Evolutionary conservation across 768 basidiomycete species (phyloP).

Genomic region (Leccinum rimulosum): DNA sequence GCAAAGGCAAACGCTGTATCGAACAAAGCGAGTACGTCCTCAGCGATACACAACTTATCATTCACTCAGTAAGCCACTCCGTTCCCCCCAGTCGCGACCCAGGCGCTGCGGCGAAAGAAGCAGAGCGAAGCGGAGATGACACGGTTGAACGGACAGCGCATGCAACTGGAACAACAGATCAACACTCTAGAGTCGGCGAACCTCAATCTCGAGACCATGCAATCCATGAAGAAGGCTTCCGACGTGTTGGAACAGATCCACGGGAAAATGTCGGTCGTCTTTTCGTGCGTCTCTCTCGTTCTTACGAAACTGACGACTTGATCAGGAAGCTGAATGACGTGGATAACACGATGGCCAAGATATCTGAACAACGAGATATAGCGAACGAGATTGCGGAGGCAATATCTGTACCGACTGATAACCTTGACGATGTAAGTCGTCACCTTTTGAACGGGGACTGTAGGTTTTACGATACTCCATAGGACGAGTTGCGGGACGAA

Average conservation of each 20-base stretch:
- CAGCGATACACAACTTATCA: background rate
- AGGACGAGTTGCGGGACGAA: slow-evolving; percentile 80
- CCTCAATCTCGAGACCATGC: slow-evolving; percentile 96
- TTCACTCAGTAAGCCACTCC: slow-evolving; percentile 12
- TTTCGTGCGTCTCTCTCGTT: background rate
- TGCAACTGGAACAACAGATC: slow-evolving; percentile 95
- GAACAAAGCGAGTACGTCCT: slow-evolving; percentile 81
- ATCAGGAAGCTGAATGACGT: slow-evolving; percentile 82
- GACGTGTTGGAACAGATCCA: slow-evolving; percentile 89
- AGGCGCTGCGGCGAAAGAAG: slow-evolving; percentile 93
- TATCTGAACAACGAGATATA: slow-evolving; percentile 88
- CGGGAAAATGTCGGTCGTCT: slow-evolving; percentile 70
- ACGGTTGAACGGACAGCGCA: slow-evolving; percentile 73
- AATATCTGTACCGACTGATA: slow-evolving; percentile 71
- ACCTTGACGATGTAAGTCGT: slow-evolving; percentile 69
- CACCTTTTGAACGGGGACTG: background rate
- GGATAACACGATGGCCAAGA: slow-evolving; percentile 81
- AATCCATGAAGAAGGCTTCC: slow-evolving; percentile 94
- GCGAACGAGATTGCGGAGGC: slow-evolving; percentile 90
- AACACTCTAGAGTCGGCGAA: slow-evolving; percentile 97
- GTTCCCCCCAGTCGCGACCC: slow-evolving; percentile 66
- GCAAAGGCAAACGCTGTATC: slow-evolving; percentile 90
- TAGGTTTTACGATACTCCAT: slow-evolving; percentile 7
- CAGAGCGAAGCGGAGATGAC: slow-evolving; percentile 84
- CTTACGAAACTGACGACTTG: background rate